These are phyloP conservation scores for Ogataea zsoltii DNA, from an alignment of 805 yeast species.

Conservation along the genomic window DNA sequence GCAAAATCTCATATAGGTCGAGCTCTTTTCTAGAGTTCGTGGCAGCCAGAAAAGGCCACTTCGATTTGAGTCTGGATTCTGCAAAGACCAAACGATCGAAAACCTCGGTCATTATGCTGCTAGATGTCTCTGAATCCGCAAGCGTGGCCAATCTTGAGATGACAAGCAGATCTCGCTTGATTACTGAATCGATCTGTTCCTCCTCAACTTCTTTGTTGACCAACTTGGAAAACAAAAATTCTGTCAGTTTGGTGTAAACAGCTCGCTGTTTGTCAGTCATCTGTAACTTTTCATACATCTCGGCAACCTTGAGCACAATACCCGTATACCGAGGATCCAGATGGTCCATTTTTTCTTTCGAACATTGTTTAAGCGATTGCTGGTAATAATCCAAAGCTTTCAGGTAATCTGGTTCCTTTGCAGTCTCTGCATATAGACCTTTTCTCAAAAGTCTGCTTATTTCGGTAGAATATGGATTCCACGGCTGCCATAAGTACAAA, in stretches of 20 bases:
- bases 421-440: slow-evolving; percentile 83
- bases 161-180: slow-evolving; percentile 32
- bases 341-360: slow-evolving; percentile 53
- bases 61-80: slow-evolving; percentile 21
- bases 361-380: slow-evolving; percentile 68
- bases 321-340: slow-evolving; percentile 86
- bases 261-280: slow-evolving; percentile 63
- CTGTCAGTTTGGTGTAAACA: slow-evolving; percentile 41
- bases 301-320: slow-evolving; percentile 81
- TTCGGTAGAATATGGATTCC: slow-evolving; percentile 34
- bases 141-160: slow-evolving; percentile 29
- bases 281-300: slow-evolving; percentile 75
- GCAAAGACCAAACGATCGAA: slow-evolving; percentile 30
- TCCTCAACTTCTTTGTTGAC: slow-evolving; percentile 27
- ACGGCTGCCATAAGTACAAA: slow-evolving; percentile 35
- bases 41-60: slow-evolving; percentile 21
- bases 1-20: slow-evolving; percentile 24
- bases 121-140: slow-evolving; percentile 12
- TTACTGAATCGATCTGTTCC: slow-evolving; percentile 25
- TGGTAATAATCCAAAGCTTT: slow-evolving; percentile 72
- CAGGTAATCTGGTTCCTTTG: slow-evolving; percentile 61
- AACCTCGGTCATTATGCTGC: slow-evolving; percentile 21
- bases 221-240: slow-evolving; percentile 30
- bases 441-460: slow-evolving; percentile 73
- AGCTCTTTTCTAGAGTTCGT: slow-evolving; percentile 4